Evolutionary conservation across 306 rosid species (phyloP), one percentile per base, ranked within the genome.

Genomic region (Gastrolobium villosum): DNA sequence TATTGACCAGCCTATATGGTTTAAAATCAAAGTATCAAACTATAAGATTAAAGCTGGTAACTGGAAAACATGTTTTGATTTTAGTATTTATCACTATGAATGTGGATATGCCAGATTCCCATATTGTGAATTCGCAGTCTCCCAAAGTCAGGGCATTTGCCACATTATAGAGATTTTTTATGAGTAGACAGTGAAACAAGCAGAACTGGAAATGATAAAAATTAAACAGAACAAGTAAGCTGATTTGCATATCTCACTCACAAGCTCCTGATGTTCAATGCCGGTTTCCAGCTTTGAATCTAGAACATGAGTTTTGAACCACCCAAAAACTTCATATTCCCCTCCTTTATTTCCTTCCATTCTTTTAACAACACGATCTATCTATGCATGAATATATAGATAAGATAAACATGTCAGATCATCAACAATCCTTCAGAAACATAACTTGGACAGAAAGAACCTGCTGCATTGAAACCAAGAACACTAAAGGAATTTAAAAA

Each of bases 221-320:
- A 79, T 14, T 64, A 74, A 70, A 74, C 41, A 46, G 43, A 50
- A n/a, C n/a, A n/a, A 40, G 40, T 60, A 60, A 45, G 72, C 28
- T 52, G 54, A 80, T 71, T 65, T 79, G 76, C 37, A 66, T 46
- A 83, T 80, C 76, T 77, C 79, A 88, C 99, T 92, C 87, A 96
- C 99, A 89, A 96, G 99, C 83, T 95, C 93, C 63, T 85, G 87
- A 79, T 91, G 97, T 68, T 79, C 96, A 56, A 95, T 89, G 85
- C 97, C 85, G 46, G 91, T 87, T 79, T 91, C 92, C 79, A 89
- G 86, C 86, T 91, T 95, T 40, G 74, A 79, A 82, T 86, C 93
- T 65, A 89, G 72, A 79, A 95, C 88, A 45, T 91, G 91, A 48
- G 71, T 85, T 73, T 83, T 93, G 87, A 93, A 95, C 98, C 97